A percentile compares a stretch with the other conserved stretches of the same genome.
Evolutionary conservation across 768 basidiomycete genomes (phyloP).

Genomic region (Suillus lakei): DNA sequence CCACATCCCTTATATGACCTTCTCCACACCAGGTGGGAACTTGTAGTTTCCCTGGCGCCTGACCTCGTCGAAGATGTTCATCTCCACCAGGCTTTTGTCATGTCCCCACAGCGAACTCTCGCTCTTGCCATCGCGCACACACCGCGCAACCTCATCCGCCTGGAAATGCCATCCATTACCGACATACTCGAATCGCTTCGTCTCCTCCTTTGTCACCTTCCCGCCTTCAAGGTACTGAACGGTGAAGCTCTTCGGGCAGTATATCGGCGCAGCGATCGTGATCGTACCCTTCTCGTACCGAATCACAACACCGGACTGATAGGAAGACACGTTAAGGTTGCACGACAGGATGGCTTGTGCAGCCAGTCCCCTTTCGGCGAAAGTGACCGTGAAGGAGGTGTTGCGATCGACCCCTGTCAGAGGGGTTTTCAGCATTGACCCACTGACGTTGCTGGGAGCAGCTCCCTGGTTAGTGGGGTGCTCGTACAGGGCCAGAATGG

Average conservation of each 20-base stretch:
- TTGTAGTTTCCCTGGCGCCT: conserved; percentile 69
- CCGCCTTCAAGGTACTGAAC: conserved; percentile 64
- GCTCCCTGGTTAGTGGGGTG: conserved; percentile 70
- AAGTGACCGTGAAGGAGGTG: conserved; percentile 77
- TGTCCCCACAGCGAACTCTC: conserved; percentile 80
- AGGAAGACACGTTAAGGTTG: conserved; percentile 58
- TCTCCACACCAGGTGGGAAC: conserved; percentile 68
- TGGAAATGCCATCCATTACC: conserved; percentile 85
- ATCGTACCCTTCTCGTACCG: conserved; percentile 80
- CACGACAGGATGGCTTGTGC: conserved; percentile 78
- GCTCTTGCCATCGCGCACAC: conserved; percentile 70
- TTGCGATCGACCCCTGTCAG: conserved; percentile 79
- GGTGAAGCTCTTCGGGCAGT: conserved; percentile 65
- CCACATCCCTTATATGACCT: conserved; percentile 17
- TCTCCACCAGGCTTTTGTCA: conserved; percentile 79
- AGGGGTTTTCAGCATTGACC: conserved; percentile 78
- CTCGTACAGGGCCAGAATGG: conserved; percentile 80
- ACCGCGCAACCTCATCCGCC: conserved; percentile 87
- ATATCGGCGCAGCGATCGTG: conserved; percentile 65
- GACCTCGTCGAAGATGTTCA: conserved; percentile 88
- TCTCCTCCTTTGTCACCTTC: conserved; percentile 60
- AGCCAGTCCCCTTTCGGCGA: conserved; percentile 49
- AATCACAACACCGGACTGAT: conserved; percentile 61
- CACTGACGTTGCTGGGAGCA: conserved; percentile 61
- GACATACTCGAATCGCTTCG: conserved; percentile 56